Evolutionary conservation across 2,329 filamentous ascomycete species (phyloP).

Genomic region (Endocalyx cinctus): DNA sequence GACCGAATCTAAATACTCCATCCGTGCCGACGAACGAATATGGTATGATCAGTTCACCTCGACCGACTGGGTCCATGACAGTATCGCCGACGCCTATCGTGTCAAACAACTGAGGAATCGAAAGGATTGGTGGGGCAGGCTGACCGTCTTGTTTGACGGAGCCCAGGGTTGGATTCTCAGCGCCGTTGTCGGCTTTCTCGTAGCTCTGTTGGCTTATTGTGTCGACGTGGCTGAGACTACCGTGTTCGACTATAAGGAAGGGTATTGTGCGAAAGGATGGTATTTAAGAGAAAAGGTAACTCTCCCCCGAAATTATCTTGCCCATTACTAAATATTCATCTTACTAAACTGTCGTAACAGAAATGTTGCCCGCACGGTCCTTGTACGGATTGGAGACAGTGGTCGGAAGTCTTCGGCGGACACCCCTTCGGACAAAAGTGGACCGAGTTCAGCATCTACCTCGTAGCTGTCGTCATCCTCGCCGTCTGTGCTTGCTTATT

Average conservation of each 20-base stretch:
- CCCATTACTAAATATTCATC: background rate
- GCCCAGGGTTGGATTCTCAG: slow-evolving; percentile 93
- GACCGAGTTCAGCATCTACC: slow-evolving; percentile 75
- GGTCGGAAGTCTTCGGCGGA: slow-evolving; percentile 46
- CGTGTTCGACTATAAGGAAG: slow-evolving; percentile 87
- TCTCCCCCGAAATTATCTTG: background rate
- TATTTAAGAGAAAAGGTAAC: slow-evolving; percentile 65
- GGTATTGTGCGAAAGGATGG: slow-evolving; percentile 72
- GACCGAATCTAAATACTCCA: slow-evolving; percentile 59
- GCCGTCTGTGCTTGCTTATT: slow-evolving; percentile 70
- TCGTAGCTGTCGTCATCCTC: slow-evolving; percentile 65
- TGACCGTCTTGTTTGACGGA: slow-evolving; percentile 74
- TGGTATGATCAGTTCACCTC: slow-evolving; percentile 99
- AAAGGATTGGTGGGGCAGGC: slow-evolving; percentile 78
- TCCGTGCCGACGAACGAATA: slow-evolving; percentile 77
- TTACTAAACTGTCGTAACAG: slow-evolving; percentile 26
- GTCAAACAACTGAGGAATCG: slow-evolving; percentile 76
- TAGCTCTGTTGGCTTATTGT: slow-evolving; percentile 80
- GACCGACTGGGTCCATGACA: slow-evolving; percentile 97
- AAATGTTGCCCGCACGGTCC: slow-evolving; percentile 51
- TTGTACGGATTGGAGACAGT: slow-evolving; percentile 53
- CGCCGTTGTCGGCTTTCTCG: slow-evolving; percentile 80
- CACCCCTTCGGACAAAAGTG: slow-evolving; percentile 46
- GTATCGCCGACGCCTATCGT: slow-evolving; percentile 88
- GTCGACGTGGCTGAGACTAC: slow-evolving; percentile 83